Evolutionary conservation across 2,329 filamentous ascomycete genomes (phyloP).

Genomic region (Alternaria consortialis): DNA sequence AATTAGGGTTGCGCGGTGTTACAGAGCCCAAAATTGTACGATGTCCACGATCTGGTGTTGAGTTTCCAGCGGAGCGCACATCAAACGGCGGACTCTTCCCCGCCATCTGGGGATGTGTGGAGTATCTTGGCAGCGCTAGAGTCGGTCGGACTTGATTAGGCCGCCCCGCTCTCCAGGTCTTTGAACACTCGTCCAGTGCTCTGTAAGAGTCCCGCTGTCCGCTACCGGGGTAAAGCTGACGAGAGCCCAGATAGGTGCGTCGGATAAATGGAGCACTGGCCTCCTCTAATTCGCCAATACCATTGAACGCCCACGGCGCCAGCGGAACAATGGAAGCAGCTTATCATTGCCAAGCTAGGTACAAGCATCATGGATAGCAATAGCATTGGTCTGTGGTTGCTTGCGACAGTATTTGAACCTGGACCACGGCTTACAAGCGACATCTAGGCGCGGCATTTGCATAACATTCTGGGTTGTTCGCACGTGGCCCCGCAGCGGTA

Average conservation of each 20-base stretch:
- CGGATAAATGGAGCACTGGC: slow-evolving; percentile 46
- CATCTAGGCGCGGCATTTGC: background rate
- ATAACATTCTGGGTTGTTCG: background rate
- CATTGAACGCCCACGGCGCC: slow-evolving; percentile 9
- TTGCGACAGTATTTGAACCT: slow-evolving; percentile 12
- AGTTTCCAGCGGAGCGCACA: background rate
- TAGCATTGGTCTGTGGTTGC: slow-evolving; percentile 9
- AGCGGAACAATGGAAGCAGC: slow-evolving; percentile 31
- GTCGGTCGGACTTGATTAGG: slow-evolving; percentile 8
- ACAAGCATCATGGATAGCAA: slow-evolving; percentile 1
- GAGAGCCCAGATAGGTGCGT: slow-evolving; percentile 23
- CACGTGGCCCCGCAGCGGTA: slow-evolving; percentile 9
- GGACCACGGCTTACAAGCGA: slow-evolving; percentile 11
- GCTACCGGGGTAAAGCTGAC: slow-evolving; percentile 28
- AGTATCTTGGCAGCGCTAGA: slow-evolving; percentile 21
- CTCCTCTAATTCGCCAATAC: slow-evolving; percentile 35
- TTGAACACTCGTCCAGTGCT: background rate
- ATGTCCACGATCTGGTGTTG: slow-evolving; percentile 1
- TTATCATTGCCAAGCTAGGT: background rate
- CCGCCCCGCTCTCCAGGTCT: slow-evolving; percentile 11
- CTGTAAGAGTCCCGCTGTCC: slow-evolving; percentile 17
- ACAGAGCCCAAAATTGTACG: background rate
- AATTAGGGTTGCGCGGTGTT: background rate
- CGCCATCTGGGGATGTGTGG: slow-evolving; percentile 16
- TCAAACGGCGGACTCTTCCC: slow-evolving; percentile 2